Percentiles rank a stretch among this genome's conserved stretches.
Evolutionary conservation across 192 early-diverging fungal genomes (phyloP).

Genomic region (Coemansia sp.): DNA sequence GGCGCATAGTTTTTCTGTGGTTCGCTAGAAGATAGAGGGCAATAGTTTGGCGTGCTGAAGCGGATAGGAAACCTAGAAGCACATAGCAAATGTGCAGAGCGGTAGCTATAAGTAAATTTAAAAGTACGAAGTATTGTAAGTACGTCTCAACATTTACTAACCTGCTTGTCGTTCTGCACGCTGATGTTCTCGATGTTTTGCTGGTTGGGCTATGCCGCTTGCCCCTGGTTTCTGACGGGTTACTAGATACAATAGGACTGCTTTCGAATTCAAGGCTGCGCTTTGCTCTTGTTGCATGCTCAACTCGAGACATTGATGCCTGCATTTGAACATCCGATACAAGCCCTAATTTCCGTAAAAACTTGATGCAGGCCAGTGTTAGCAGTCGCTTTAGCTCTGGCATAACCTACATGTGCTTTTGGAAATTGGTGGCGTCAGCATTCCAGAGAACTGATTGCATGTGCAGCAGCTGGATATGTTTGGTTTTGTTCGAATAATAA

Average conservation of each 20-base stretch:
- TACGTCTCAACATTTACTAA: neutral
- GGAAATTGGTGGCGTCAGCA: too few species aligned
- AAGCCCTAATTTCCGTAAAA: conserved; percentile 32
- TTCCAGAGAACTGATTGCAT: too few species aligned
- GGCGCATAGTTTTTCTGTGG: neutral
- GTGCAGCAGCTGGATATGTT: too few species aligned
- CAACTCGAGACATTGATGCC: neutral
- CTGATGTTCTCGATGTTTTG: neutral
- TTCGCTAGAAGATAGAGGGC: neutral
- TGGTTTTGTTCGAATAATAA: too few species aligned
- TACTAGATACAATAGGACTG: neutral
- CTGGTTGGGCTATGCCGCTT: neutral
- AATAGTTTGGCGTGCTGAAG: neutral
- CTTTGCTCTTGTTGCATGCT: neutral
- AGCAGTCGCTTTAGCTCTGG: conserved; percentile 22
- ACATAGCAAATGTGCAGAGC: neutral
- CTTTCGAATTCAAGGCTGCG: neutral
- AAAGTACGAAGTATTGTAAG: neutral
- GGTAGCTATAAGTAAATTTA: too few species aligned
- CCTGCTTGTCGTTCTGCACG: neutral
- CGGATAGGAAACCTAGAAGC: conserved; percentile 20
- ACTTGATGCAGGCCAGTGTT: conserved; percentile 36
- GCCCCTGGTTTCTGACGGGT: neutral
- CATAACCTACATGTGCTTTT: neutral
- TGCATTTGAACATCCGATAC: conserved; percentile 36